Conservation (phyloP, 192 early-diverging fungal species). For the Backusella liffmaniae region DNA sequence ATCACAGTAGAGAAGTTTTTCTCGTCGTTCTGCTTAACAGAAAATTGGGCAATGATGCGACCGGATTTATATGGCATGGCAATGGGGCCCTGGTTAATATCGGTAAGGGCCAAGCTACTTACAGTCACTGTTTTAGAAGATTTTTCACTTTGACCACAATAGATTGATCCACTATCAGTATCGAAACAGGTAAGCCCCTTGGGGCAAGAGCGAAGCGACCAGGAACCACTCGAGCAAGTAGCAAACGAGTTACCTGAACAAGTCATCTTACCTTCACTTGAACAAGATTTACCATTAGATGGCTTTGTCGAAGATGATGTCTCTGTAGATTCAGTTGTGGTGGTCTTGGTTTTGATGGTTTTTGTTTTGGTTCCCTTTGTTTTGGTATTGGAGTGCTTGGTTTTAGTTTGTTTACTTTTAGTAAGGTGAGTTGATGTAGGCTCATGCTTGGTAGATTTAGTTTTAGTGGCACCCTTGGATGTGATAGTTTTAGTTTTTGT, state of each 20-base stretch:
- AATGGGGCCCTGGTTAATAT: background rate
- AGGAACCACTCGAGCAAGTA: constrained; percentile 43
- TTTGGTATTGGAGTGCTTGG: background rate
- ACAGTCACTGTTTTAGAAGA: background rate
- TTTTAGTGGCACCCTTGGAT: background rate
- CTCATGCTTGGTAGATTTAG: background rate
- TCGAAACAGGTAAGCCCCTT: constrained; percentile 44
- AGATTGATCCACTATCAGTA: constrained; percentile 41
- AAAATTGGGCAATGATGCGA: constrained; percentile 20
- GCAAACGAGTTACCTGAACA: constrained; percentile 46
- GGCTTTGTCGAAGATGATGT: constrained; percentile 28
- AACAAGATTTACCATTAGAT: constrained; percentile 42
- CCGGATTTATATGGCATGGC: constrained; percentile 10
- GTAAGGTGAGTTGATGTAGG: background rate
- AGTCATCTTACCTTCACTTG: constrained; percentile 32
- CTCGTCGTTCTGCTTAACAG: background rate
- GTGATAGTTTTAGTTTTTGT: background rate
- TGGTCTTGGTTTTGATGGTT: constrained; percentile 16
- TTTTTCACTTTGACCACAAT: constrained; percentile 32
- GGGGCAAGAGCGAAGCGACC: constrained; percentile 43
- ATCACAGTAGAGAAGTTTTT: background rate
- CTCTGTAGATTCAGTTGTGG: constrained; percentile 27
- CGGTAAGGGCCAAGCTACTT: background rate
- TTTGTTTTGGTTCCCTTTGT: constrained; percentile 18
- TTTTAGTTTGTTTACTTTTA: background rate